phyloP scores from a whole-genome alignment of 441 rosid genomes.

The Bocquillonia castaneifolia region DNA sequence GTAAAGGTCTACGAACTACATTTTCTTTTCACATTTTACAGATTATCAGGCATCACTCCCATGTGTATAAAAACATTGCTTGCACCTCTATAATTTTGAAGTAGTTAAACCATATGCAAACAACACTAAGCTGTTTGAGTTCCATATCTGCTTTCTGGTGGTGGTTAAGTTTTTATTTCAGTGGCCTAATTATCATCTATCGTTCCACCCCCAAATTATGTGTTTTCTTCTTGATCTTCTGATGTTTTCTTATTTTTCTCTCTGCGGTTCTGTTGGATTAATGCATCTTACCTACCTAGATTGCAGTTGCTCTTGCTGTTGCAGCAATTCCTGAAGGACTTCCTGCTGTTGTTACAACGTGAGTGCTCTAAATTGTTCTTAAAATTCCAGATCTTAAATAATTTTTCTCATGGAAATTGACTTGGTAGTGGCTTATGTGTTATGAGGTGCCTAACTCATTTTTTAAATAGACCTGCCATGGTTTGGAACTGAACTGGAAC shows the following conservation, averaged over 20 bases:
- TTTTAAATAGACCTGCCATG: too few relatives aligned
- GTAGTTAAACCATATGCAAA: too few relatives aligned
- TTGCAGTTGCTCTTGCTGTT: slow-evolving; percentile 99
- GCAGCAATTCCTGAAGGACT: slow-evolving; percentile 99
- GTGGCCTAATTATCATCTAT: not conserved
- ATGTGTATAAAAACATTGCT: not conserved
- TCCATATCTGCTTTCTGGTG: not conserved
- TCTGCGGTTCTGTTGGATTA: not conserved
- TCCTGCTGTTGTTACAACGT: slow-evolving; percentile 99
- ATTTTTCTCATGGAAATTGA: not conserved
- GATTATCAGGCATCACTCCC: not conserved
- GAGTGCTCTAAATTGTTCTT: slow-evolving; percentile 34
- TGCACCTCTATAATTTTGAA: too few relatives aligned
- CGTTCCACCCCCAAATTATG: not conserved
- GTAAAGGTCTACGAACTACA: not conserved
- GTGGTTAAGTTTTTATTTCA: not conserved
- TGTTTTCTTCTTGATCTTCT: too few relatives aligned
- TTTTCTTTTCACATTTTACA: not conserved
- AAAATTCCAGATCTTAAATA: not conserved
- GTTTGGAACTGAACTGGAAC: too few relatives aligned
- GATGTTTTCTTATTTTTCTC: not conserved
- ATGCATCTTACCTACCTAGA: slow-evolving; percentile 52
- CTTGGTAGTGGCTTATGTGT: slow-evolving; percentile 3
- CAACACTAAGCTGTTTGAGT: too few relatives aligned
- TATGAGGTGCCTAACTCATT: slow-evolving; percentile 8